A percentile compares a stretch with the other conserved stretches of the same genome.
These are phyloP conservation scores for Jatropha podagrica DNA, from an alignment of 441 rosid genomes.

Conservation along the genomic window DNA sequence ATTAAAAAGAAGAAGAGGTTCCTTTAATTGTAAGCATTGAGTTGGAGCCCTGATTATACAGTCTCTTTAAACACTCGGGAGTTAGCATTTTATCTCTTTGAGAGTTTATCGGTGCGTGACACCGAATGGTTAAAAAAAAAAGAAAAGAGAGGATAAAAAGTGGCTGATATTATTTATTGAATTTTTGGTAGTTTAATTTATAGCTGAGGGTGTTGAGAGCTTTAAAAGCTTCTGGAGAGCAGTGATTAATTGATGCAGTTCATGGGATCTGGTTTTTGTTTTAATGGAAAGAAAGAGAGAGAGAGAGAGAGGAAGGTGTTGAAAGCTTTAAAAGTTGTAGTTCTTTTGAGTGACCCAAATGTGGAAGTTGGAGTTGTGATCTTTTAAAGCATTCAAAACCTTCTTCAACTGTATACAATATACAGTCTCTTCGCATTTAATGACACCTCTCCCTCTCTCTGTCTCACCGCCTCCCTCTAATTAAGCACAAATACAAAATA, in stretches of 20 bases:
- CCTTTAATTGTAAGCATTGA: no score
- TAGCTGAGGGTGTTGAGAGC: slow-evolving; percentile 14
- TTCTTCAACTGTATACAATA: slow-evolving; percentile 45
- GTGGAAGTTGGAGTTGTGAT: slow-evolving; percentile 66
- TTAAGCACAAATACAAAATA: neutral
- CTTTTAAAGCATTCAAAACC: slow-evolving; percentile 54
- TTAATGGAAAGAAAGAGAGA: slow-evolving; percentile 5
- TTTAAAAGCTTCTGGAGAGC: slow-evolving; percentile 9
- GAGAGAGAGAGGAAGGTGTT: slow-evolving; percentile 32
- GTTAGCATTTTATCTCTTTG: no score
- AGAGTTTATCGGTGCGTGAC: no score
- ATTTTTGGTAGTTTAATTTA: neutral
- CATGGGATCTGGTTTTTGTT: slow-evolving; percentile 19
- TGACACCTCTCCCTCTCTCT: slow-evolving; percentile 28
- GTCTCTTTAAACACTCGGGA: no score
- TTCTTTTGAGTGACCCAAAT: slow-evolving; percentile 33
- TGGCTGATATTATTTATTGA: no score
- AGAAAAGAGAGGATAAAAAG: no score
- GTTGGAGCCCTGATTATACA: no score
- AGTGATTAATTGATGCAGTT: slow-evolving; percentile 8
- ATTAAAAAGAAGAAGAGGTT: no score
- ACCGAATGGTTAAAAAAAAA: no score
- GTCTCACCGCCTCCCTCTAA: slow-evolving; percentile 52
- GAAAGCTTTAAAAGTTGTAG: slow-evolving; percentile 14
- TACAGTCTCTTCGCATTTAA: slow-evolving; percentile 48